Conservation (phyloP, 371 early-diverging fungal species). For the Rhizopus sp. region DNA sequence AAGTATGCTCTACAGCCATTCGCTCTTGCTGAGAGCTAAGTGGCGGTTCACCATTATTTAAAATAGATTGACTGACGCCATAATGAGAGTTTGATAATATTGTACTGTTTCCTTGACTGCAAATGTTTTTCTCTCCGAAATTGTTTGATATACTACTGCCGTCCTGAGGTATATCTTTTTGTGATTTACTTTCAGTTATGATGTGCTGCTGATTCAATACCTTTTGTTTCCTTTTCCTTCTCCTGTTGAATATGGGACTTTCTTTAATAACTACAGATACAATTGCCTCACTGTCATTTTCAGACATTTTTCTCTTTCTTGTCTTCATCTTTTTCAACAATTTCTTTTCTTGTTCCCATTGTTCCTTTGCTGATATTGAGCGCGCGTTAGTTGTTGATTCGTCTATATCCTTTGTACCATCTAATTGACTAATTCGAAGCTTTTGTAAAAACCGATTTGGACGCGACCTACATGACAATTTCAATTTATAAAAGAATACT, state of each 20-base stretch:
- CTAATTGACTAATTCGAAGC: conserved; percentile 45
- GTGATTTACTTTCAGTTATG: too few species aligned
- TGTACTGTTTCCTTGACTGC: too few species aligned
- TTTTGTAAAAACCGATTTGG: conserved; percentile 4
- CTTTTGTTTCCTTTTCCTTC: neutral
- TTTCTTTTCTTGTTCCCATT: conserved; percentile 15
- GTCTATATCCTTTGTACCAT: conserved; percentile 48
- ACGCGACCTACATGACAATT: conserved; percentile 2
- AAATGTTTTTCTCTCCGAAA: too few species aligned
- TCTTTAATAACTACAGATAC: conserved; percentile 1
- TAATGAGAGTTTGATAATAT: too few species aligned
- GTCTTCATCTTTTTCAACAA: conserved; percentile 4
- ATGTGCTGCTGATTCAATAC: too few species aligned
- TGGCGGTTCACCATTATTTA: too few species aligned
- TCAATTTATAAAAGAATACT: neutral
- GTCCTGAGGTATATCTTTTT: too few species aligned
- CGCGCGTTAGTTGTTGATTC: neutral
- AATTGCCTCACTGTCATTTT: neutral
- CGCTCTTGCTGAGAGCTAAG: too few species aligned
- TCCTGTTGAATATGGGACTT: conserved; percentile 2
- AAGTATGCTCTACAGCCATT: too few species aligned
- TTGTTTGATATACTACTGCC: too few species aligned
- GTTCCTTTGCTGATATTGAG: conserved; percentile 2
- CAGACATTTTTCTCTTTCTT: conserved; percentile 3
- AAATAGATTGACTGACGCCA: too few species aligned